These are phyloP conservation scores for Solanum chiquidenum DNA, from an alignment of 257 asterid genomes.

Conservation along the genomic window DNA sequence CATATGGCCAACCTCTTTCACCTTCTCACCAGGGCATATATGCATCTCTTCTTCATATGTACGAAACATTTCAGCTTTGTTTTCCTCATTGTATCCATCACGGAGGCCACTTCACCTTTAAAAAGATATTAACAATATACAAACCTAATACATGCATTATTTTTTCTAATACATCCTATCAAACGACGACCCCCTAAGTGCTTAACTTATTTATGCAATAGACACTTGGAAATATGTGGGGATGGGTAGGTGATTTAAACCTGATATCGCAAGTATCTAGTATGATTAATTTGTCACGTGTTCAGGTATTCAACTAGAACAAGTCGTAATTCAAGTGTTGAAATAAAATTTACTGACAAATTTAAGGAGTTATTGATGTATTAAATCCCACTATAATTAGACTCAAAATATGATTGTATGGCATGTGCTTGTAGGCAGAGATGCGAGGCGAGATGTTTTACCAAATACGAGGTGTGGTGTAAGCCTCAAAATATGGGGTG, in stretches of 20 bases:
- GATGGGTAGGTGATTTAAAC: neutral
- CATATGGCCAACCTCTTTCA: neutral
- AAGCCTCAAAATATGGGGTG: neutral
- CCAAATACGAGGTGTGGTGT: neutral
- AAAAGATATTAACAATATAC: too few species aligned
- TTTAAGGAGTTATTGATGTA: neutral
- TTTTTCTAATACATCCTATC: neutral
- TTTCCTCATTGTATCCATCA: neutral
- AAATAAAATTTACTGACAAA: too few species aligned
- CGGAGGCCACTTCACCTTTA: neutral
- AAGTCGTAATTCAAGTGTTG: too few species aligned
- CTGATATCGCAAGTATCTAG: neutral
- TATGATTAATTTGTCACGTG: neutral
- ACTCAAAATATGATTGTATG: neutral
- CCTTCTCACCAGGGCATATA: neutral
- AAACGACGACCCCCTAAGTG: neutral
- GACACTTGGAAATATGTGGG: neutral
- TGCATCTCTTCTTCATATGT: neutral
- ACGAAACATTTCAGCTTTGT: too few species aligned
- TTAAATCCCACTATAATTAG: neutral
- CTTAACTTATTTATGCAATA: too few species aligned
- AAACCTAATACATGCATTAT: neutral
- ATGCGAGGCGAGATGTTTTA: too few species aligned
- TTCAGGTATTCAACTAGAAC: neutral
- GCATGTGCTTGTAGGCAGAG: neutral